A percentile compares a stretch with the other conserved stretches of the same genome.
These are phyloP conservation scores for Malus orientalis DNA, from an alignment of 306 rosid genomes.

Conservation along the genomic window DNA sequence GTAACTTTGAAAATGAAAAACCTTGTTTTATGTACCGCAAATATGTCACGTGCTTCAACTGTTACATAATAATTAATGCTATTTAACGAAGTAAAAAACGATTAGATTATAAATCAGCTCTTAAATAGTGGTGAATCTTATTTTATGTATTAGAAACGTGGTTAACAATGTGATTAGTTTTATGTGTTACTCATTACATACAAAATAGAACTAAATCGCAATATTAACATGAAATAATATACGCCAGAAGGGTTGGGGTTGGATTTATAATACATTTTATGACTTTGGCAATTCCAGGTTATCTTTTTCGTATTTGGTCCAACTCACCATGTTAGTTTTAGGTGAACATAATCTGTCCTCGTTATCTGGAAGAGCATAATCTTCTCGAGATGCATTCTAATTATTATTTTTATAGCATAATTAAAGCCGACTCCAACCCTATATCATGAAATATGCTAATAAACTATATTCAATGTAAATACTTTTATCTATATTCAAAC, in stretches of 20 bases:
- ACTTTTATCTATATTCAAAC: too few relatives aligned
- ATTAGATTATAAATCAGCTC: too few relatives aligned
- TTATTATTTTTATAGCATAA: background rate
- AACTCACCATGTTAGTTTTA: background rate
- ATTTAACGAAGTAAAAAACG: too few relatives aligned
- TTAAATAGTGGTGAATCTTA: too few relatives aligned
- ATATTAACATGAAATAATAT: background rate
- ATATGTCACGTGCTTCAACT: background rate
- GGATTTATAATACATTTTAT: background rate
- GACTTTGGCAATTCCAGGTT: background rate
- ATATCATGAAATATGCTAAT: background rate
- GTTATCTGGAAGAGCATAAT: background rate
- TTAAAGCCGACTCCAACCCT: too few relatives aligned
- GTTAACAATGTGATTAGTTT: too few relatives aligned
- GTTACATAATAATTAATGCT: too few relatives aligned
- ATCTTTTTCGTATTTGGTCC: background rate
- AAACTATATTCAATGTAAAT: too few relatives aligned
- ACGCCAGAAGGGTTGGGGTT: background rate
- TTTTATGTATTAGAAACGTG: too few relatives aligned
- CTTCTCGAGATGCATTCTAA: background rate
- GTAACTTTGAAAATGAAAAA: background rate
- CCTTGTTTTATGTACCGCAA: too few relatives aligned
- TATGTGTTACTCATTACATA: too few relatives aligned
- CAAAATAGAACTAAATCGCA: too few relatives aligned
- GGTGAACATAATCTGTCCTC: background rate